Conservation (phyloP, 371 early-diverging fungal genomes). For the Rhizopus sp. region DNA sequence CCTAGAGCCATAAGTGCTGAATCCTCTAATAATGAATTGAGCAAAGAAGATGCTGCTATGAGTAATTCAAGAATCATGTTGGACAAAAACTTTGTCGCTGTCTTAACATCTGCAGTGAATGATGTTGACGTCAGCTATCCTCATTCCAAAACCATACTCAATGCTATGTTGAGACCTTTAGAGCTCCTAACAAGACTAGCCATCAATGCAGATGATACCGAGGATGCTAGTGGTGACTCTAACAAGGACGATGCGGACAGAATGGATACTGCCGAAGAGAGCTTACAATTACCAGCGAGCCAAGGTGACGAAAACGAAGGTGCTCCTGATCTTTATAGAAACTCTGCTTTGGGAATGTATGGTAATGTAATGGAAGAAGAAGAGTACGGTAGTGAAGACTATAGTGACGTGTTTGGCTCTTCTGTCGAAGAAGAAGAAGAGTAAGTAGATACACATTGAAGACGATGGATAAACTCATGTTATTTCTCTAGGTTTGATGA, state of each 20-base stretch:
- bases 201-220: constrained; percentile 72
- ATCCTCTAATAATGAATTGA: neutral
- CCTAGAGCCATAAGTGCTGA: constrained; percentile 12
- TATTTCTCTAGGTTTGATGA: constrained; percentile 53
- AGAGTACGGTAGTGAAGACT: constrained; percentile 35
- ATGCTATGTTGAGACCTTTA: constrained; percentile 80
- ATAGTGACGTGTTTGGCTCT: constrained; percentile 59
- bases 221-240: constrained; percentile 43
- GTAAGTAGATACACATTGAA: constrained; percentile 32
- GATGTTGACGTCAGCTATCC: constrained; percentile 94
- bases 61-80: constrained; percentile 83
- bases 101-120: constrained; percentile 76
- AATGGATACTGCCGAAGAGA: constrained; percentile 34
- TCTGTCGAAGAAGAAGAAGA: constrained; percentile 65
- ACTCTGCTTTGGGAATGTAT: constrained; percentile 88
- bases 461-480: constrained; percentile 27
- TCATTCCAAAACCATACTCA: constrained; percentile 71
- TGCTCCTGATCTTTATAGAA: constrained; percentile 85
- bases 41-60: constrained; percentile 60
- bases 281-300: constrained; percentile 25
- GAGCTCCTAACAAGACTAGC: constrained; percentile 88
- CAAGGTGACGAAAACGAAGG: constrained; percentile 47
- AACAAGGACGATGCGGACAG: constrained; percentile 38
- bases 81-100: constrained; percentile 84
- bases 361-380: constrained; percentile 66